Evolutionary conservation across 495 filamentous ascomycete genomes (phyloP).

Genomic region (Hyaloscypha variabilis): DNA sequence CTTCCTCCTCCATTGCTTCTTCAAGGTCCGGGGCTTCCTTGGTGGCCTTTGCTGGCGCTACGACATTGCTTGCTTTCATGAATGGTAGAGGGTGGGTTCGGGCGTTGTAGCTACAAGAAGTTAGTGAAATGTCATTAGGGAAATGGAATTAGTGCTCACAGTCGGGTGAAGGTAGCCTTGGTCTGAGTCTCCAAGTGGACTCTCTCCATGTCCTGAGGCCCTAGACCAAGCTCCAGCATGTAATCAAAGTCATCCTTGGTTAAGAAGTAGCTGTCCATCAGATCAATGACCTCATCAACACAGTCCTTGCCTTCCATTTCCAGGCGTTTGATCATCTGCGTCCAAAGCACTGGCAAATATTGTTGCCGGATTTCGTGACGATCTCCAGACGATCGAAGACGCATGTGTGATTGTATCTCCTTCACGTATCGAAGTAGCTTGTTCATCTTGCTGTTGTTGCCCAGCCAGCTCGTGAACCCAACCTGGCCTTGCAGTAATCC

Average conservation of each 20-base stretch:
- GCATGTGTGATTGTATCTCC: constrained; percentile 97
- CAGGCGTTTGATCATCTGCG: constrained; percentile 71
- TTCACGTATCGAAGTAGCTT: constrained; percentile 86
- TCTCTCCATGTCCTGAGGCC: constrained; percentile 71
- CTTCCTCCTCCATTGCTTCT: constrained; percentile 92
- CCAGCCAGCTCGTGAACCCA: constrained; percentile 86
- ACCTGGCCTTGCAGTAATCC: constrained; percentile 67
- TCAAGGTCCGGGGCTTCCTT: constrained; percentile 92
- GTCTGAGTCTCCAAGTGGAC: constrained; percentile 83
- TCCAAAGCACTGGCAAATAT: constrained; percentile 90
- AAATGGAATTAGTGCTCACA: constrained; percentile 49
- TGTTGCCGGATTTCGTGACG: constrained; percentile 92
- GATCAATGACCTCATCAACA: constrained; percentile 59
- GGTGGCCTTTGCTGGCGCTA: constrained; percentile 65
- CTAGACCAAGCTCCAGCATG: constrained; percentile 88
- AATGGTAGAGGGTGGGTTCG: constrained; percentile 90
- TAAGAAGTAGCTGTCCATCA: constrained; percentile 98
- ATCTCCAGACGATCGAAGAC: constrained; percentile 87
- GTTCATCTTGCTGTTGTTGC: constrained; percentile 88
- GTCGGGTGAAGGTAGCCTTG: constrained; percentile 84
- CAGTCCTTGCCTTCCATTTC: constrained; percentile 73
- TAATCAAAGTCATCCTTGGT: constrained; percentile 93
- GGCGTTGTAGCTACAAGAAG: constrained; percentile 71
- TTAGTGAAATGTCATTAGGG: constrained; percentile 24
- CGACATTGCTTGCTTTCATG: constrained; percentile 84